Conservation (phyloP, 164 flowering plant genomes). For the Chimonanthus praecox region DNA sequence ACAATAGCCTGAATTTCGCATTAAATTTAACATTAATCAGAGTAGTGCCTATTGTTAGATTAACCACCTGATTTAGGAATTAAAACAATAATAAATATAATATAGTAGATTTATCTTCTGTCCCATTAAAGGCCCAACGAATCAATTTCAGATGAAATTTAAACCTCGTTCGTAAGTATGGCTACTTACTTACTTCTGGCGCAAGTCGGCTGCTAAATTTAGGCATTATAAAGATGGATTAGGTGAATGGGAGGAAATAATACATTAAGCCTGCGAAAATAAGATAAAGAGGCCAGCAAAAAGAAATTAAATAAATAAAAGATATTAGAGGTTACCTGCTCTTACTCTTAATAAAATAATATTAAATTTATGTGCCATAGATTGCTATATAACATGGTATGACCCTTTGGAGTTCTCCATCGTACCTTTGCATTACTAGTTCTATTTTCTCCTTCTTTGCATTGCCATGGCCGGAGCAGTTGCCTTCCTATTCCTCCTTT, state of each 20-base stretch:
- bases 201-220: background rate
- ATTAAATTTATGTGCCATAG: background rate
- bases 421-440: background rate
- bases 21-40: too few species aligned
- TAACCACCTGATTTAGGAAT: too few species aligned
- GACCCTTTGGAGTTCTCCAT: background rate
- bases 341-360: constrained; percentile 7
- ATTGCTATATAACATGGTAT: constrained; percentile 12
- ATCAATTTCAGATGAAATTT: too few species aligned
- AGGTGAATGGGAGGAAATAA: background rate
- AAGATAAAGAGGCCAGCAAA: background rate
- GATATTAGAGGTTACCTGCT: background rate
- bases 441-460: background rate
- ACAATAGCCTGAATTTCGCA: too few species aligned
- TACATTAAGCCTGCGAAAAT: background rate
- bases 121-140: too few species aligned
- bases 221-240: background rate
- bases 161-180: background rate
- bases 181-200: background rate
- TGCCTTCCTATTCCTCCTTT: constrained; percentile 11
- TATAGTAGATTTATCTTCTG: too few species aligned
- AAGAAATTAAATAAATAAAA: background rate
- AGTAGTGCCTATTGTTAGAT: too few species aligned
- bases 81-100: too few species aligned
- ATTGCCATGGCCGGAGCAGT: constrained; percentile 14